Conservation (phyloP, 148 eudicot species). For the Oxyria digyna region DNA sequence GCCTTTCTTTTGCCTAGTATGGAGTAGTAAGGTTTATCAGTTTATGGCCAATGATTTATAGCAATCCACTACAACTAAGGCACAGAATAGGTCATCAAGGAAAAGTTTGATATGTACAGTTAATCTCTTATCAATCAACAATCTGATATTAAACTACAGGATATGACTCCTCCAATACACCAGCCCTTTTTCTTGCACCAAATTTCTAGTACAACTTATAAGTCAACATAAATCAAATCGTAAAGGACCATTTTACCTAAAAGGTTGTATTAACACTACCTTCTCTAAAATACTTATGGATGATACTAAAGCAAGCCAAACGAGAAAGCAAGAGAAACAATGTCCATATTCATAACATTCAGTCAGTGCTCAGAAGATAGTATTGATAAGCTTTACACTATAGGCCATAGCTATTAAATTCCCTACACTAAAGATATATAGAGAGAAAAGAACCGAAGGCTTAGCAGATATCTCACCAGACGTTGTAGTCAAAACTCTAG, state of each 20-base stretch:
- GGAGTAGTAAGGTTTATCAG: constrained; percentile 14
- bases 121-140: not conserved
- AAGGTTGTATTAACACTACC: not conserved
- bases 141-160: not conserved
- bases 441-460: not conserved
- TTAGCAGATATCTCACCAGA: constrained; percentile 21
- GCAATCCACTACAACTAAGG: not conserved
- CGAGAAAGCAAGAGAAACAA: not conserved
- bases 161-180: not conserved
- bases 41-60: not conserved
- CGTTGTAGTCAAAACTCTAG: constrained; percentile 22
- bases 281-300: not conserved
- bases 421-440: not conserved
- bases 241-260: not conserved
- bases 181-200: not conserved
- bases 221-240: not conserved
- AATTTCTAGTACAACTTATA: not conserved
- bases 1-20: constrained; percentile 48
- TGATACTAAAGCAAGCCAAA: not conserved
- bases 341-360: not conserved
- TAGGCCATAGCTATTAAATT: not conserved
- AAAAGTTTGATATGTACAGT: not conserved
- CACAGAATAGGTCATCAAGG: not conserved
- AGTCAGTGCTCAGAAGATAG: not conserved
- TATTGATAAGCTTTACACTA: not conserved